Percentiles rank a stretch among this genome's conserved stretches.
phyloP scores from a whole-genome alignment of 1,284 basidiomycete genomes.

The Hypsizygus ulmarius region DNA sequence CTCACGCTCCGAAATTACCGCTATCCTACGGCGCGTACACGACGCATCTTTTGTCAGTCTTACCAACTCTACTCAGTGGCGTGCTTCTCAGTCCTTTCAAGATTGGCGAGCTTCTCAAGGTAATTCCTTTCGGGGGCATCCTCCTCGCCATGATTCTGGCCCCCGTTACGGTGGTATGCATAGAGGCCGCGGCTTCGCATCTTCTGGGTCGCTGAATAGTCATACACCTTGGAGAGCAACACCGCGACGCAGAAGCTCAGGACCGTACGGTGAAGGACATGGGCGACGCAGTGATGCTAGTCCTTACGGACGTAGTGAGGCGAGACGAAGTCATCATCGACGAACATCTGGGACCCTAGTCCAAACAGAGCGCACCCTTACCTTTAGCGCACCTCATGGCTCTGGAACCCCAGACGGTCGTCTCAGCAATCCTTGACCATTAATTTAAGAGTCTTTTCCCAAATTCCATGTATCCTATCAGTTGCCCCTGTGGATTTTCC shows the following conservation, averaged over 20 bases:
- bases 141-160: constrained; percentile 20
- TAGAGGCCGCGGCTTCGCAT: constrained; percentile 23
- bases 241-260: constrained; percentile 4
- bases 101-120: constrained; percentile 22
- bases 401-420: constrained; percentile 21
- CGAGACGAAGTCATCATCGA: constrained; percentile 10
- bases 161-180: constrained; percentile 18
- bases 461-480: constrained; percentile 9
- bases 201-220: constrained; percentile 10
- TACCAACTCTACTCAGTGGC: constrained; percentile 9
- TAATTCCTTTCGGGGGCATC: constrained; percentile 21
- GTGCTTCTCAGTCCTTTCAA: constrained; percentile 21
- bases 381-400: constrained; percentile 15
- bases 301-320: constrained; percentile 1
- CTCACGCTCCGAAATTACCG: constrained; percentile 47
- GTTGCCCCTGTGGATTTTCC: constrained; percentile 7
- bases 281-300: neutral
- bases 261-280: constrained; percentile 11
- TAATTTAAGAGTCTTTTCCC: neutral
- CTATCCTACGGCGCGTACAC: constrained; percentile 48
- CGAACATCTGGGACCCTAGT: constrained; percentile 9
- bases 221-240: constrained; percentile 2
- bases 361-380: neutral
- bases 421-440: constrained; percentile 10
- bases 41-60: constrained; percentile 35